Conservation (phyloP, 2,329 filamentous ascomycete genomes). For the Chrysoporthe puriensis region DNA sequence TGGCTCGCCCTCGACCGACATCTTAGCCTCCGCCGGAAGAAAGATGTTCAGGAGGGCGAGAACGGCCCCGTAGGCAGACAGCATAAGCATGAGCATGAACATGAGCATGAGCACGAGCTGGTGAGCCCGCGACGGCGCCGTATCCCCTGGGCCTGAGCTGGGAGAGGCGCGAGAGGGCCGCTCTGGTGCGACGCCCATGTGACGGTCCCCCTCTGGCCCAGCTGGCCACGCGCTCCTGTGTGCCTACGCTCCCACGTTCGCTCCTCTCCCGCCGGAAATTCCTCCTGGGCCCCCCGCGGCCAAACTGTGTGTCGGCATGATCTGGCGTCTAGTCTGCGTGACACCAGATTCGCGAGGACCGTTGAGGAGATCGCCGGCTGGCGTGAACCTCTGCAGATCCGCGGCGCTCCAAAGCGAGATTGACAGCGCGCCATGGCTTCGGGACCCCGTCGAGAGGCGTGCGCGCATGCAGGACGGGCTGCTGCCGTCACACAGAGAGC, state of each 20-base stretch:
- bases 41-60: constrained; percentile 45
- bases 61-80: constrained; percentile 38
- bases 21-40: constrained; percentile 47
- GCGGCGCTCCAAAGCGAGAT: constrained; percentile 35
- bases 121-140: not conserved
- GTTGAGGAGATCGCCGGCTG: constrained; percentile 9
- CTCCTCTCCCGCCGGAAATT: too few species aligned
- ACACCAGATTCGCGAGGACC: constrained; percentile 28
- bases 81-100: not conserved
- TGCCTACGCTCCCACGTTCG: too few species aligned
- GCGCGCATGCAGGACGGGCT: not conserved
- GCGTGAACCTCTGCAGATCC: constrained; percentile 16
- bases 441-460: not conserved
- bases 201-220: not conserved
- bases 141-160: constrained; percentile 9
- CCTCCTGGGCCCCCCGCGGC: too few species aligned
- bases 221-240: not conserved
- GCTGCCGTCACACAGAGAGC: constrained; percentile 6
- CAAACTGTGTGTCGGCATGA: constrained; percentile 7
- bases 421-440: constrained; percentile 27
- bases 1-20: constrained; percentile 54
- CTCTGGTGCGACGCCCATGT: constrained; percentile 12
- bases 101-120: not conserved
- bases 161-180: not conserved
- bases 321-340: constrained; percentile 12